Evolutionary conservation across 257 asterid species (phyloP).

Genomic region (Mitragyna speciosa): DNA sequence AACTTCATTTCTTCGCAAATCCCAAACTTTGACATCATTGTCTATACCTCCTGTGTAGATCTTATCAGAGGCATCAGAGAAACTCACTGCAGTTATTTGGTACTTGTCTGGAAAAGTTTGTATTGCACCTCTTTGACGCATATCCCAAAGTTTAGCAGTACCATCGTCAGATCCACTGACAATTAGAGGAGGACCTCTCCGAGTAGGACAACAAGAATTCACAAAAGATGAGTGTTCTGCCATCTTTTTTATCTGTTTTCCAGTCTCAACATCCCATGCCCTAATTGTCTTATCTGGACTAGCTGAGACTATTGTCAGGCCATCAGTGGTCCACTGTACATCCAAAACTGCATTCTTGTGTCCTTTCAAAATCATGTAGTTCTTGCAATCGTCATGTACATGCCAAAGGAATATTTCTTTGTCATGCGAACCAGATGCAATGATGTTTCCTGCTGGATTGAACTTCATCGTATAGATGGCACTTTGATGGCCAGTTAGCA

Average conservation of each 20-base stretch:
- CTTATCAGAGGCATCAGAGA: constrained; percentile 94
- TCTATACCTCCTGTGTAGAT: constrained; percentile 92
- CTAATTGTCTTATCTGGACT: constrained; percentile 93
- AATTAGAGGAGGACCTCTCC: constrained; percentile 93
- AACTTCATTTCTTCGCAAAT: constrained; percentile 79
- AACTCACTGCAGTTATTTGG: constrained; percentile 95
- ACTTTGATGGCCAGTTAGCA: constrained; percentile 88
- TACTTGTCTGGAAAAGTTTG: constrained; percentile 95
- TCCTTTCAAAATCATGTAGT: constrained; percentile 82
- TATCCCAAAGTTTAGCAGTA: constrained; percentile 97
- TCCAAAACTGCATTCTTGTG: constrained; percentile 96
- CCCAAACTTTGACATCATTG: constrained; percentile 95
- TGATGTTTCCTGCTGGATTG: constrained; percentile 79
- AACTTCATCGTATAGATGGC: constrained; percentile 86
- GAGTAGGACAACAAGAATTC: constrained; percentile 88
- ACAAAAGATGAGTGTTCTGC: constrained; percentile 84
- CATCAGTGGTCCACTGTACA: constrained; percentile 92
- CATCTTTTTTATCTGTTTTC: constrained; percentile 95
- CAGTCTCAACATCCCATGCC: constrained; percentile 96
- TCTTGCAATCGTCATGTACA: constrained; percentile 84
- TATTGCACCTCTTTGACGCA: constrained; percentile 95
- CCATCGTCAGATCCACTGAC: constrained; percentile 99
- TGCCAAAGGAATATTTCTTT: constrained; percentile 90
- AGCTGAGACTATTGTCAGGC: constrained; percentile 79
- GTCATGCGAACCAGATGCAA: constrained; percentile 96